These are phyloP conservation scores for Globisporangium carolinianum DNA, from an alignment of 352 stramenopile genomes.

Conservation along the genomic window DNA sequence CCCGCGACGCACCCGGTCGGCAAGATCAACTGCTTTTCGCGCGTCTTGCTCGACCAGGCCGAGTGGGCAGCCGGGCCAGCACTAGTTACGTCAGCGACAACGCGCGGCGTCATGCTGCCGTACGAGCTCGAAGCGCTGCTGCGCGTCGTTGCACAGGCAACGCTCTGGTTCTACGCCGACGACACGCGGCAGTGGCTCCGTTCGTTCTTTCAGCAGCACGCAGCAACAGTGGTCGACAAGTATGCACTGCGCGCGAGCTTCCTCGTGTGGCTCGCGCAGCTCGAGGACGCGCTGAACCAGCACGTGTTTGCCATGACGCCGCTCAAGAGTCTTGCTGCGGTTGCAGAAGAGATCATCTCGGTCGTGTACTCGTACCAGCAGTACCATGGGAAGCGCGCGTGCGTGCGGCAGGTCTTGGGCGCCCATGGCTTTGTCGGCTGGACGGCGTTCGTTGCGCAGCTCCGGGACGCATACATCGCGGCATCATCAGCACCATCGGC, in stretches of 20 bases:
- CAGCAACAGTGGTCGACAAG: constrained; percentile 30
- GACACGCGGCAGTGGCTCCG: constrained; percentile 36
- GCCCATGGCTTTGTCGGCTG: constrained; percentile 47
- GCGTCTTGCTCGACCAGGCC: constrained; percentile 33
- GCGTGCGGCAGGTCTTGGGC: constrained; percentile 42
- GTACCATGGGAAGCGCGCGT: constrained; percentile 34
- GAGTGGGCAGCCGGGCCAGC: constrained; percentile 6
- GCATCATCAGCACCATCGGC: not conserved
- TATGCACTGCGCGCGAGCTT: constrained; percentile 35
- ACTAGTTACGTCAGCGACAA: not conserved
- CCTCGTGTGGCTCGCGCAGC: constrained; percentile 28
- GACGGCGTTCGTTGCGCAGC: constrained; percentile 50
- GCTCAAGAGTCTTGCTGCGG: constrained; percentile 31
- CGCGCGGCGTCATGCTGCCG: constrained; percentile 5
- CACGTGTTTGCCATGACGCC: constrained; percentile 35
- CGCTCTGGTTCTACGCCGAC: constrained; percentile 45
- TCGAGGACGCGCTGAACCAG: constrained; percentile 38
- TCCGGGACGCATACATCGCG: constrained; percentile 56
- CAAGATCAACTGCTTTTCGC: constrained; percentile 44
- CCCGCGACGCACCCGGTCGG: constrained; percentile 8
- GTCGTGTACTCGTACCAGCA: constrained; percentile 48
- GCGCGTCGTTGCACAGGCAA: constrained; percentile 26
- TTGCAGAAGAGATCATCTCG: constrained; percentile 56
- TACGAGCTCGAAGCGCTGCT: constrained; percentile 35
- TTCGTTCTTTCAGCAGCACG: constrained; percentile 34